Conservation (phyloP, 371 early-diverging fungal genomes). For the Syncephalis plumigaleata region DNA sequence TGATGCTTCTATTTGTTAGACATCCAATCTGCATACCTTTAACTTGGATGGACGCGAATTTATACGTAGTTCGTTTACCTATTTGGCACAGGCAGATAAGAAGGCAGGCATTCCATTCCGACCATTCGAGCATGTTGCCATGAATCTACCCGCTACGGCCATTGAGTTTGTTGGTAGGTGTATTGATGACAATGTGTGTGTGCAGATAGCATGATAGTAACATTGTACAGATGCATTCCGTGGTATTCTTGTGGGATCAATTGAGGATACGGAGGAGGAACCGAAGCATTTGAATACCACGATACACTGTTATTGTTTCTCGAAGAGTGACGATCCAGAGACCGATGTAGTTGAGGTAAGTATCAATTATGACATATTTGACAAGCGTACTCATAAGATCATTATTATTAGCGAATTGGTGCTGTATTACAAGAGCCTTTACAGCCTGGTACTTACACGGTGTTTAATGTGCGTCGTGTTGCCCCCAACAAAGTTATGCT, state of each 20-base stretch:
- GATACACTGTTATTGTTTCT: constrained; percentile 92
- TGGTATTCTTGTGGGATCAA: constrained; percentile 25
- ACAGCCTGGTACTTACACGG: constrained; percentile 20
- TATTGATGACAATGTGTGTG: not conserved
- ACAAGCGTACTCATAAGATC: not conserved
- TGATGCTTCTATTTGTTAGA: constrained; percentile 8
- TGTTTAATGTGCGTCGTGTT: constrained; percentile 78
- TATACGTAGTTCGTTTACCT: constrained; percentile 46
- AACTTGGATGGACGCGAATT: constrained; percentile 90
- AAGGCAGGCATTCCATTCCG: constrained; percentile 17
- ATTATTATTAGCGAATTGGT: constrained; percentile 24
- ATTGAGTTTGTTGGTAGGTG: constrained; percentile 78
- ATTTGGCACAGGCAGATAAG: constrained; percentile 12
- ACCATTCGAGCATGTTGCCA: constrained; percentile 86
- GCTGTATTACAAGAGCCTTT: constrained; percentile 23
- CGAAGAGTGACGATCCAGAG: constrained; percentile 53
- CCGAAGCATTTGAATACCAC: constrained; percentile 39
- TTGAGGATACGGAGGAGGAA: constrained; percentile 11
- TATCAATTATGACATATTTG: not conserved
- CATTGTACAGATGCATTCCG: constrained; percentile 51
- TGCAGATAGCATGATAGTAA: constrained; percentile 1
- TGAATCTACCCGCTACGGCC: constrained; percentile 95
- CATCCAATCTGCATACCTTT: constrained; percentile 43
- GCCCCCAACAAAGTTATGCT: constrained; percentile 98
- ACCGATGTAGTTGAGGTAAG: constrained; percentile 45